Conservation (phyloP, 2,329 filamentous ascomycete species). For the Hypoxylon sp. region DNA sequence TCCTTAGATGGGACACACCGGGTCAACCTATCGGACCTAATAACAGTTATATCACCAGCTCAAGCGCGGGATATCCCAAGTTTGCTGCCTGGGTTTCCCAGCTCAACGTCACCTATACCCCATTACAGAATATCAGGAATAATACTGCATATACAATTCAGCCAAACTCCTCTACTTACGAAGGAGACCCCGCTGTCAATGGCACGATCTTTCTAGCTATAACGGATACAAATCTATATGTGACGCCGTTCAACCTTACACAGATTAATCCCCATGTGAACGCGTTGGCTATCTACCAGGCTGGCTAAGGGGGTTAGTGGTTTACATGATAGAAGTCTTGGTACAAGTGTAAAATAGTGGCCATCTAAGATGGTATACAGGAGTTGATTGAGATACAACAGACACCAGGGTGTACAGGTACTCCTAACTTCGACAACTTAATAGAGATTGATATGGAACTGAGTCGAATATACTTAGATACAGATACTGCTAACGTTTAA, state of each 20-base stretch:
- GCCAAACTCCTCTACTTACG: conserved; percentile 77
- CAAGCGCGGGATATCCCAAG: conserved; percentile 69
- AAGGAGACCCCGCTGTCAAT: conserved; percentile 78
- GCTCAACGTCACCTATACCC: conserved; percentile 80
- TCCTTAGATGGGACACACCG: conserved; percentile 79
- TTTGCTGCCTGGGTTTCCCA: conserved; percentile 85
- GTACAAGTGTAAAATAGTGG: not conserved
- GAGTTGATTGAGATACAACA: too few relatives aligned
- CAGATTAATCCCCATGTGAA: conserved; percentile 83
- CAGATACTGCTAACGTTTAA: too few relatives aligned
- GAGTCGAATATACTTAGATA: too few relatives aligned
- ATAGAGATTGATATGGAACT: too few relatives aligned
- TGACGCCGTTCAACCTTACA: conserved; percentile 83
- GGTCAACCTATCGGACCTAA: conserved; percentile 81
- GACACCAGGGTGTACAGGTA: too few relatives aligned
- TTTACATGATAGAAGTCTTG: not conserved
- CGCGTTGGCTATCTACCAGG: conserved; percentile 82
- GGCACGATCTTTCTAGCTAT: conserved; percentile 85
- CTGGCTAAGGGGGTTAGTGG: conserved; percentile 68
- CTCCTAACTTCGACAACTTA: too few relatives aligned
- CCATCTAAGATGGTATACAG: not conserved
- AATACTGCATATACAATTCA: conserved; percentile 78
- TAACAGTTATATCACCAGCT: conserved; percentile 81
- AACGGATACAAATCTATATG: conserved; percentile 76
- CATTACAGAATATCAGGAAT: conserved; percentile 68